phyloP scores from a whole-genome alignment of 495 filamentous ascomycete species.

The Schizothecium vesticola region DNA sequence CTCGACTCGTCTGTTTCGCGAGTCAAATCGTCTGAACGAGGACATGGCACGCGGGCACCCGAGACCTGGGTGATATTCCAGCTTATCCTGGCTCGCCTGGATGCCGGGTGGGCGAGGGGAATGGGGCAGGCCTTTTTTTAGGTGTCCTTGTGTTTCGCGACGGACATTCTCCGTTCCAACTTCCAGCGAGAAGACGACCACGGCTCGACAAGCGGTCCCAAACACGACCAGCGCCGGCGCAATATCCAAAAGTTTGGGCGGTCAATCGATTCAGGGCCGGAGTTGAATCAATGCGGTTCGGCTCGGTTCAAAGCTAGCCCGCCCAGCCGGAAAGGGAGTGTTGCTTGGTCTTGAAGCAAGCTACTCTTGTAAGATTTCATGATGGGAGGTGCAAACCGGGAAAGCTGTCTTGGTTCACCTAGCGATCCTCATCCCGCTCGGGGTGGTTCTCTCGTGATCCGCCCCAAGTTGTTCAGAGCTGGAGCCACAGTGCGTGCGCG shows the following conservation, averaged over 20 bases:
- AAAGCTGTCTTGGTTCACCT: background rate
- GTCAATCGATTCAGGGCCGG: background rate
- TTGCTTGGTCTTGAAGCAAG: background rate
- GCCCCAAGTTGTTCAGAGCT: background rate
- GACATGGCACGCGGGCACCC: background rate
- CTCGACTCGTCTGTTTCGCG: background rate
- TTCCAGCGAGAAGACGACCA: background rate
- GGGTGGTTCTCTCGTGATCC: background rate
- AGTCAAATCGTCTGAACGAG: background rate
- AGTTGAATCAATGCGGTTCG: background rate
- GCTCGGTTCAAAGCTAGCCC: background rate
- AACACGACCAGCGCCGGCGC: background rate
- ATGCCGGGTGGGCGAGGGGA: background rate
- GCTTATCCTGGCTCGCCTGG: background rate
- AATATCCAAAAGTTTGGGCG: background rate
- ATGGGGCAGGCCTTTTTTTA: slow-evolving; percentile 3
- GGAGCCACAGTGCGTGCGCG: slow-evolving; percentile 1
- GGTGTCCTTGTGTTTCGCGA: background rate
- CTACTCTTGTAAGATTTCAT: no score
- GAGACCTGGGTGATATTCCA: background rate
- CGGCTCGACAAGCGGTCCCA: slow-evolving; percentile 4
- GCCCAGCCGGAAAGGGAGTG: background rate
- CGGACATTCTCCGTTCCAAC: slow-evolving; percentile 1
- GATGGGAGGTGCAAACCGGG: background rate
- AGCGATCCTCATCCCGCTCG: slow-evolving; percentile 5